Base-by-base conservation (phyloP, 2,329 filamentous ascomycete species). In the Diaporthe sp. region DNA sequence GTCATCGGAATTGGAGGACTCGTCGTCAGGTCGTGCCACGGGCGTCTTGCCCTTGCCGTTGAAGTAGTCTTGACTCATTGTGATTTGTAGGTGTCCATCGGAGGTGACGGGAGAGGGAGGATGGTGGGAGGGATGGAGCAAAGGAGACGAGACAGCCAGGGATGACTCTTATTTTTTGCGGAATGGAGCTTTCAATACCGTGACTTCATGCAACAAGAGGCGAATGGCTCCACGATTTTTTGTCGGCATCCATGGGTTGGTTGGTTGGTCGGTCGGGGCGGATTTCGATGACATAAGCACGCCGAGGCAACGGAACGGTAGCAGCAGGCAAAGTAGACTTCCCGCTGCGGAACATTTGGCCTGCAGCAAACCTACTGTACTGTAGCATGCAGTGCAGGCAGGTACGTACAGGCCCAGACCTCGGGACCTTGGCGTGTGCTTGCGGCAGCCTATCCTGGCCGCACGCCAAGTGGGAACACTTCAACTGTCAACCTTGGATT, bases 41-140 rank as follows among this genome's bases (percentile, higher is more conserved):
- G 83, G 84, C 79, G 82, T 80, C 82, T 90, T 89, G 78, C 88
- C 89, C 83, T 91, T 91, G 77, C 84, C 84, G 78, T 84, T 85
- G 78, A 86, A 87, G 78, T 91, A 89, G 79, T 91, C 87, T 83
- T 91, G 89, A 84, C 89, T 92, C 90, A 92, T 92, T 76, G 79
- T 86, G 80, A 79, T 38, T 71, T 38, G 70, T 73, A 54, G 35
- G 40, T 71, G 73, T 73, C 75, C 75, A 76, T 76, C 66, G 72
- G 75, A 78, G 75, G 74, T 38, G 30, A 35, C 47, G 47, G n/a
- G 50, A 30, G 28, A 42, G 28, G 50, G 55, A 42, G 47, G 22
- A 55, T 35, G 38, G 68, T 30, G 33, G 50, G 40, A 42, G 33
- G 45, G 40, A 47, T 70, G 54, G 42, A 40, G 52, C 28, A 42